Base-by-base conservation (phyloP, 192 early-diverging fungal genomes). In the Glomus cerebriforme region DNA sequence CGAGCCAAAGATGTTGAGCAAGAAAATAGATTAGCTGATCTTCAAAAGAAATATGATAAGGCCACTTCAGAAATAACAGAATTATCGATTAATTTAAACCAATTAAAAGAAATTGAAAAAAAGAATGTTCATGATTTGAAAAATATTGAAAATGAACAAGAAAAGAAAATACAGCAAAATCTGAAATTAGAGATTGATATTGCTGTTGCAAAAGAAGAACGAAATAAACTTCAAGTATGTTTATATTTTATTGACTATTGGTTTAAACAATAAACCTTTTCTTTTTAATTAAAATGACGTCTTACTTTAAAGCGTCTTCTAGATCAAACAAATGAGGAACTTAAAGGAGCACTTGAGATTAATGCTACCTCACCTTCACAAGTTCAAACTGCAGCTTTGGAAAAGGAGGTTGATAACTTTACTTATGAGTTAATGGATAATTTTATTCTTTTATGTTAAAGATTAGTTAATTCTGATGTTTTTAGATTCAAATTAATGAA, bases 401-500 rank as follows among this genome's bases (percentile, higher is more conserved):
- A 83, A 31, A 85, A 85, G 59, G 84, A 85, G 59, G 78, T 85
- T 49, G 9, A 39, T 66, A 19, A 19, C 3, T 19, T 9, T 47
- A 15, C 29, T 29, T 69, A 13, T 79, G 37, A 54, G 5, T 19
- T 22, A 6, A 54, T 0, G 47, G 5, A 54, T 54, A 22, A 54
- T 17, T 1, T 49, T 39, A 5, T 39, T 39, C 7, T 49, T 19
- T 15, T 49, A 0, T 15, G 37, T 17, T 49, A 17, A 49, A 17
- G 47, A 17, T 49, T 49, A 49, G 1, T 49, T 7, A 43, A 54
- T 39, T 64, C 22, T 7, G 62, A 31, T 49, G 9, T 32, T 32
- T 62, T 31, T 37, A 81, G 81, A 47, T 82, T 19, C 77, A 81
- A 60, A 83, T 83, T n/a, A 85, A 83, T 29, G 83, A 81, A 35